Base-by-base conservation (phyloP, 768 basidiomycete species). In the Rubroboletus pulcherrimus region DNA sequence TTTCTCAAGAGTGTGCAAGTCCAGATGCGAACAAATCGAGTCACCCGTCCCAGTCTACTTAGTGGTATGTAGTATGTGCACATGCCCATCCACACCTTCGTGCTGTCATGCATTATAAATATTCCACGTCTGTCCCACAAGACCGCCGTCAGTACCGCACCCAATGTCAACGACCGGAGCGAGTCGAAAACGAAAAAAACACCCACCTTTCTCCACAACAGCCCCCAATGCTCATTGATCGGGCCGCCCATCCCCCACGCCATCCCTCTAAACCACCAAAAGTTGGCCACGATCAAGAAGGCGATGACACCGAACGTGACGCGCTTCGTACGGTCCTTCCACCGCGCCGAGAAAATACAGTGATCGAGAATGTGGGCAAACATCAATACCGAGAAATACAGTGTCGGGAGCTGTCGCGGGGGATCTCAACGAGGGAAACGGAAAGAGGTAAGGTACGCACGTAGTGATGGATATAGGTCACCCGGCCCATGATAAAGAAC, bases 311-410 rank as follows among this genome's bases (percentile, higher is more conserved):
- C 82, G 68, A 98, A 98, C 44, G 78, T 75, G 50, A 91, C 85
- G 39, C 73, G 68, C 66, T 96, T 97, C 24, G 85, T 87, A 43
- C 75, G 76, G 14, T 75, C 73, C 11, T 81, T 79, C 55, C 88
- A 76, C 11, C 83, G 78, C 14, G 91, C 85, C 3, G 83, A 82
- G 75, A 99, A 98, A 63, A 98, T 75, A 72, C 93, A 90, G 70
- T 97, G 93, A 72, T 99, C 95, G 58, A 96, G 78, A 53, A 98
- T 71, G 69, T 97, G 93, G 0, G 87, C 91, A 43, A 87, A 76
- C 89, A 96, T 93, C 50, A 98, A 74, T 46, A 98, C 92, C 24
- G 94, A 81, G 73, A 99, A 99, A 77, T 94, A 98, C n/a, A 98
- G 77, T 0, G 96, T 94, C 6, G 96, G 96, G 10, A 98, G 84